These are phyloP conservation scores for Xanthoconium stramineum DNA, from an alignment of 768 basidiomycete species.

Conservation along the genomic window DNA sequence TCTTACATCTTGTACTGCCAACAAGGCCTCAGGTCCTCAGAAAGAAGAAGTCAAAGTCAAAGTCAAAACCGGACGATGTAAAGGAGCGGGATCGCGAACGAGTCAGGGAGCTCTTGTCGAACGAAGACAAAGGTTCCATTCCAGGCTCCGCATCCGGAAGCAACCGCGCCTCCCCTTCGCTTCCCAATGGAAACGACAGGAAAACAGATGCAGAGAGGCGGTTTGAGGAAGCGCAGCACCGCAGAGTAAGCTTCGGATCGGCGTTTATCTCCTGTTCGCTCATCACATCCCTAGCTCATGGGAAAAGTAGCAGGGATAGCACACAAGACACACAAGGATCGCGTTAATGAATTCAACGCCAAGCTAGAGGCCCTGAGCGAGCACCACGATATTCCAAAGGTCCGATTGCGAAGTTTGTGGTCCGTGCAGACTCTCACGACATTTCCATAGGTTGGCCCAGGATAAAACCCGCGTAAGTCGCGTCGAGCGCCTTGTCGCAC, in stretches of 20 bases:
- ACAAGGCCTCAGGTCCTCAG: constrained; percentile 35
- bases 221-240: constrained; percentile 84
- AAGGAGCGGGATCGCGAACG: constrained; percentile 39
- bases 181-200: constrained; percentile 44
- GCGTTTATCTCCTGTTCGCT: not conserved
- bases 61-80: constrained; percentile 51
- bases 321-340: constrained; percentile 87
- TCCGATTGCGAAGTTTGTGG: constrained; percentile 31
- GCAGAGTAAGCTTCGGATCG: constrained; percentile 52
- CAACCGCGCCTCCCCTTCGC: constrained; percentile 57
- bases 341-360: constrained; percentile 85
- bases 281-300: constrained; percentile 50
- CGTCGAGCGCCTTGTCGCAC: constrained; percentile 25
- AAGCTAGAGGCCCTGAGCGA: constrained; percentile 86
- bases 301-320: constrained; percentile 76
- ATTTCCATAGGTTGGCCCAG: constrained; percentile 70
- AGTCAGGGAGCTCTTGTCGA: constrained; percentile 50
- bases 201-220: constrained; percentile 87
- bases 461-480: constrained; percentile 51
- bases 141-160: constrained; percentile 52
- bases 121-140: constrained; percentile 42
- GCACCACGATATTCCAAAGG: constrained; percentile 95
- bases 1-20: not conserved
- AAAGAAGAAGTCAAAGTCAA: constrained; percentile 83
- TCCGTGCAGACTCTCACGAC: constrained; percentile 30